These are phyloP conservation scores for Xerocomellus dryophilus DNA, from an alignment of 768 basidiomycete species.

Conservation along the genomic window DNA sequence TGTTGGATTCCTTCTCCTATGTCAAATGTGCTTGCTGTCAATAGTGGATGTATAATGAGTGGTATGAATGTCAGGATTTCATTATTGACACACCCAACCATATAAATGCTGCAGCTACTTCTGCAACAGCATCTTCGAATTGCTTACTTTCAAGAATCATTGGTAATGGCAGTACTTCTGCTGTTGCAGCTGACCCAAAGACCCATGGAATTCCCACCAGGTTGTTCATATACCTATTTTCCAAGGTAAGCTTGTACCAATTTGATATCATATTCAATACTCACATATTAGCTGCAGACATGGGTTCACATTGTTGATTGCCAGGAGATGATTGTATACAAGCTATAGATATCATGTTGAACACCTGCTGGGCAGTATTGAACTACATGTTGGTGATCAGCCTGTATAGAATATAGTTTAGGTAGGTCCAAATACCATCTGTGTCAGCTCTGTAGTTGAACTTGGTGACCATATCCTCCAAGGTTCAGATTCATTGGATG, in stretches of 20 bases:
- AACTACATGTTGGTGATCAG: neutral
- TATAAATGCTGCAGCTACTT: neutral
- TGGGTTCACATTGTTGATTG: neutral
- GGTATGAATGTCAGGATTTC: no score
- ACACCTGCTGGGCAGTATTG: neutral
- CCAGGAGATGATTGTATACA: neutral
- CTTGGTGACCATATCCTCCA: constrained; percentile 9
- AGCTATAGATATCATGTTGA: neutral
- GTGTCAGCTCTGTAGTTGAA: neutral
- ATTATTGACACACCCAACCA: constrained; percentile 6
- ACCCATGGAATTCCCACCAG: neutral
- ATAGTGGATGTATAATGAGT: no score
- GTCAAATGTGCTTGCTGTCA: neutral
- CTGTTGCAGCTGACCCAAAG: neutral
- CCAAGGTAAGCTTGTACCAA: neutral
- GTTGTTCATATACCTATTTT: neutral
- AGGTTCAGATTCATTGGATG: neutral
- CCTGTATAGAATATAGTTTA: neutral
- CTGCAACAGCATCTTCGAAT: constrained; percentile 5
- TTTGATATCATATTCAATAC: neutral
- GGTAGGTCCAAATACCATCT: neutral
- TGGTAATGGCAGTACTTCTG: neutral
- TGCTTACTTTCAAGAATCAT: neutral
- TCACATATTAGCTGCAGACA: neutral
- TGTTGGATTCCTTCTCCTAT: neutral